Conservation (phyloP, 345 rosid genomes). For the Murraya koenigii region DNA sequence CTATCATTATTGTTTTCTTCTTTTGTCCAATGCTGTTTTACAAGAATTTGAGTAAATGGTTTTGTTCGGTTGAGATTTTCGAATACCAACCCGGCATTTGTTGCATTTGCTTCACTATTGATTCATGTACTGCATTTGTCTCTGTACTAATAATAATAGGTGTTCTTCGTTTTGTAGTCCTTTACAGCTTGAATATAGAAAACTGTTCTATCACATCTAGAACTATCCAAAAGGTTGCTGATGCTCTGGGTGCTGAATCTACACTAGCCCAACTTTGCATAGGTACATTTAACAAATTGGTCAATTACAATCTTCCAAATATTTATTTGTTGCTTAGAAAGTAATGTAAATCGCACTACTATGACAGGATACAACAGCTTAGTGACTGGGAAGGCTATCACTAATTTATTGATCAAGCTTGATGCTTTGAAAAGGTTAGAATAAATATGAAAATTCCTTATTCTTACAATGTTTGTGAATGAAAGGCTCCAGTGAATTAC, state of each 20-base stretch:
- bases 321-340: conserved; percentile 11
- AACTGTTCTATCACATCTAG: conserved; percentile 82
- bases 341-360: conserved; percentile 4
- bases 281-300: conserved; percentile 41
- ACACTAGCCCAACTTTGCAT: conserved; percentile 68
- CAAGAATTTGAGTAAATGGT: not conserved
- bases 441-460: conserved; percentile 4
- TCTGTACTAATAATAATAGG: not conserved
- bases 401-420: conserved; percentile 60
- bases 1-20: conserved; percentile 5
- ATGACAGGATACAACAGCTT: conserved; percentile 68
- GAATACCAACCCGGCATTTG: not conserved
- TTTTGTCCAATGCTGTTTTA: conserved; percentile 6
- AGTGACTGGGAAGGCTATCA: conserved; percentile 61
- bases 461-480: not conserved
- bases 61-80: not conserved
- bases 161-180: conserved; percentile 45
- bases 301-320: not conserved
- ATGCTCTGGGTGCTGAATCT: conserved; percentile 56
- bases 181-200: conserved; percentile 78
- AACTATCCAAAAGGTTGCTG: conserved; percentile 72
- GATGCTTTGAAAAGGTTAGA: conserved; percentile 58
- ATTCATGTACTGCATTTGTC: not conserved
- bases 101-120: not conserved
- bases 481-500: conserved; percentile 8